Evolutionary conservation across 2,329 filamentous ascomycete species (phyloP).

Genomic region (Ceratocystis diversiconidia): DNA sequence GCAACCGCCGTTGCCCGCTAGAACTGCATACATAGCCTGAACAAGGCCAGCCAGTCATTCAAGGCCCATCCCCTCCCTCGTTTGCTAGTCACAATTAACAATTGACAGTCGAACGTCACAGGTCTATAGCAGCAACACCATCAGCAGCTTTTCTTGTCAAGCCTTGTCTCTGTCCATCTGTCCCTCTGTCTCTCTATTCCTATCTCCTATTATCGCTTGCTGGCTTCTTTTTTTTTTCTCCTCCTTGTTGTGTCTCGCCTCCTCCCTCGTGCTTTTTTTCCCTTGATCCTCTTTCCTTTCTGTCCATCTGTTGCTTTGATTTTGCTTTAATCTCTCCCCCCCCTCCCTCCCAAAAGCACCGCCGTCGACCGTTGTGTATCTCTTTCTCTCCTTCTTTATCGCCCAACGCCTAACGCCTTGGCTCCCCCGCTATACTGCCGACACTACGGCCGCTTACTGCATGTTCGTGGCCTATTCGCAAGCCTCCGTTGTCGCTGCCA

Average conservation of each 20-base stretch:
- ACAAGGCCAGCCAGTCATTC: constrained; percentile 12
- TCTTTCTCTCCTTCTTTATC: no score
- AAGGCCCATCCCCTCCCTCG: constrained; percentile 13
- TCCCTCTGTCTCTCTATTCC: neutral
- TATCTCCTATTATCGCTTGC: constrained; percentile 1
- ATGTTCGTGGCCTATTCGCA: no score
- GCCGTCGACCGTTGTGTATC: no score
- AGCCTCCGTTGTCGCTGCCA: no score
- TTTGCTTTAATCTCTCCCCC: neutral
- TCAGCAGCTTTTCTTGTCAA: neutral
- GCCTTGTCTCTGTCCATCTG: neutral
- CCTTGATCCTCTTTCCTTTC: neutral
- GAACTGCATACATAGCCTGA: constrained; percentile 1
- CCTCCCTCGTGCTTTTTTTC: neutral
- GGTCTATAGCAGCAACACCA: no score
- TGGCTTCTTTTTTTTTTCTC: neutral
- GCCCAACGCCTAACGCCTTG: no score
- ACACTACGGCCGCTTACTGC: no score
- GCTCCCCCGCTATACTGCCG: no score
- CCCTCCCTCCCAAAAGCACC: neutral
- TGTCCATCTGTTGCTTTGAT: neutral
- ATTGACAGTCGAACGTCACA: no score
- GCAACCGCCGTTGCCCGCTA: neutral
- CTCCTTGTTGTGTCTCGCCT: neutral
- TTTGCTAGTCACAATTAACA: neutral